These are phyloP conservation scores for Sungouiozyma ichnusensis DNA, from an alignment of 805 yeast genomes.

Conservation along the genomic window DNA sequence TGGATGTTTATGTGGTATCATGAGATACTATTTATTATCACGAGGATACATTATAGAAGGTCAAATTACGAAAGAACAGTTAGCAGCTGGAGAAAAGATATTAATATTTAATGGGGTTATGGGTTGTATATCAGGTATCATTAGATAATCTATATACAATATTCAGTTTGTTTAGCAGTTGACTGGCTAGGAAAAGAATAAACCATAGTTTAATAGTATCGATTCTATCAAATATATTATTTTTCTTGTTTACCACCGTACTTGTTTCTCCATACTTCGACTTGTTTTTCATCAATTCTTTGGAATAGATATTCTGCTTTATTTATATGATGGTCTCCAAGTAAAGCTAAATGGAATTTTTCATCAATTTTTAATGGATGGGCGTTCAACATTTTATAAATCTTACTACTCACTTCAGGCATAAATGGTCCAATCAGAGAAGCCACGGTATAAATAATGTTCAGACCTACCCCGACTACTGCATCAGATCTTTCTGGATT, in stretches of 20 bases:
- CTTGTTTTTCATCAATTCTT: conserved; percentile 83
- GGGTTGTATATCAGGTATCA: conserved; percentile 61
- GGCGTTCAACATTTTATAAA: conserved; percentile 70
- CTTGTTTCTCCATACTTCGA: conserved; percentile 74
- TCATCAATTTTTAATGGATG: conserved; percentile 74
- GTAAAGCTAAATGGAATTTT: conserved; percentile 54
- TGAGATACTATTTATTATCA: conserved; percentile 51
- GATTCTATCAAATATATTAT: too few species aligned
- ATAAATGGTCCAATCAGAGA: conserved; percentile 79
- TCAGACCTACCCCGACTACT: conserved; percentile 84
- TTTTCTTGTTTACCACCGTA: conserved; percentile 68
- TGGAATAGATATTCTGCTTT: conserved; percentile 85
- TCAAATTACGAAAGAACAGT: conserved; percentile 32
- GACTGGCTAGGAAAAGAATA: too few species aligned
- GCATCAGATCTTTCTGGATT: conserved; percentile 78
- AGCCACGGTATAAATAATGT: conserved; percentile 76
- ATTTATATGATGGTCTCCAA: conserved; percentile 78
- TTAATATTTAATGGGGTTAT: conserved; percentile 71
- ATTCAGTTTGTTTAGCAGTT: too few species aligned
- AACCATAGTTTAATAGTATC: too few species aligned
- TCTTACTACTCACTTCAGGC: conserved; percentile 70
- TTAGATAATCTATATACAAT: conserved; percentile 20
- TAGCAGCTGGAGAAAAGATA: conserved; percentile 57
- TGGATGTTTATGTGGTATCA: conserved; percentile 83
- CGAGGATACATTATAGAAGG: conserved; percentile 46